Evolutionary conservation across 257 asterid species (phyloP), one percentile per base, ranked within the genome.

Genomic region (Lycium barbarum): DNA sequence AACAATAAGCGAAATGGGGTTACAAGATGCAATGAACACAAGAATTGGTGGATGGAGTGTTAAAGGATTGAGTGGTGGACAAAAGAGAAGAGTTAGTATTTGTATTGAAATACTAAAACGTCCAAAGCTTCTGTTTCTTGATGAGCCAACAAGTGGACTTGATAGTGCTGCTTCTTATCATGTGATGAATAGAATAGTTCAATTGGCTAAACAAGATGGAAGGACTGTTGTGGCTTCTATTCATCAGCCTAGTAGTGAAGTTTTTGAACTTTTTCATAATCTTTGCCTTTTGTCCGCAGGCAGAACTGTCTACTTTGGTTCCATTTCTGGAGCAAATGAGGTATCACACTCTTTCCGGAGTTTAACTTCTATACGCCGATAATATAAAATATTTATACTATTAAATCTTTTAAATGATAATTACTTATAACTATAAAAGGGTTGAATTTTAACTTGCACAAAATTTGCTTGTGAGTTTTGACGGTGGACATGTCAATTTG

Each of bases 31-130:
- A 5, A 71, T 88, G 67, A 62, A 91, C 66, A 90, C 96, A 2
- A 85, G 92, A 81, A 90, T 93, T 13, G 96, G 96, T 81, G 94
- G 94, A 53, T 91, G 94, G 96, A 85, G 88, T n/a, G 91, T 90
- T 2, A 91, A 90, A 86, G 96, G 96, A 0, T 84, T 93, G 0
- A 93, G 96, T 61, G 94, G 96, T 0, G 96, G 96, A 2, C 93
- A 93, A 61, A 93, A 90, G 85, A 86, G 93, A 73, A 89, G 96
- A 86, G 93, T 93, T 0, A 93, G 94, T 85, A 93, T 93, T 67
- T 87, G 93, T 79, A 88, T 93, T 9, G 94, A 93, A 58, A 89
- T 93, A n/a, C 76, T 93, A 74, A 91, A 91, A 2, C 87, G 92
- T 0, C 96, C 96, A 1, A 88, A 84, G 13, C 91, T 93, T 45